Evolutionary conservation across 148 eudicot genomes (phyloP).

Genomic region (Diospyros lotus): DNA sequence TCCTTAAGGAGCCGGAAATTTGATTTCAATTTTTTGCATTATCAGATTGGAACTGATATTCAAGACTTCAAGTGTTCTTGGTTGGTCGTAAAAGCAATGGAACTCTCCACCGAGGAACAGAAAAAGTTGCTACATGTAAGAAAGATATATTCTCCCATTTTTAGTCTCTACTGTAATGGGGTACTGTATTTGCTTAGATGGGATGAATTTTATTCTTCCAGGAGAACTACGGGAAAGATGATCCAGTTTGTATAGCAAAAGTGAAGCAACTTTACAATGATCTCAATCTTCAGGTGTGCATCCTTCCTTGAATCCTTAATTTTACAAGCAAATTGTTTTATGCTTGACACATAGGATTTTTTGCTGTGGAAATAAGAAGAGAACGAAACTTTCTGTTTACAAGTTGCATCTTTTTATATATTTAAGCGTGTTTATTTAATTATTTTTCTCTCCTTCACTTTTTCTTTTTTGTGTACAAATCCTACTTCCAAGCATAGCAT

Average conservation of each 20-base stretch:
- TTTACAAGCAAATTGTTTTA: no score
- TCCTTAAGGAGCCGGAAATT: neutral
- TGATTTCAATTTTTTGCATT: neutral
- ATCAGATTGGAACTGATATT: slow-evolving; percentile 84
- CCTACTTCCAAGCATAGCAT: no score
- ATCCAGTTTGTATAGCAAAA: slow-evolving; percentile 64
- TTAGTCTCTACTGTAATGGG: neutral
- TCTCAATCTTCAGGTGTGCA: slow-evolving; percentile 58
- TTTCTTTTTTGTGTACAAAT: no score
- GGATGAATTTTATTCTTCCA: slow-evolving; percentile 17
- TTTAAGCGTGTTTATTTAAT: no score
- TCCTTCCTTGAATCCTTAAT: no score
- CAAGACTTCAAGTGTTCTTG: slow-evolving; percentile 85
- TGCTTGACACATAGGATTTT: no score
- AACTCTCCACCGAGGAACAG: slow-evolving; percentile 60
- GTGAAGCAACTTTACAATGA: slow-evolving; percentile 65
- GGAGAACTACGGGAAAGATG: slow-evolving; percentile 86
- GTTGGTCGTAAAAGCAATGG: slow-evolving; percentile 77
- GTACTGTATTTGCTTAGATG: neutral
- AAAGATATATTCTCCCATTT: neutral
- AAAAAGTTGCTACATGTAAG: slow-evolving; percentile 58
- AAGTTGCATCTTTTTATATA: no score
- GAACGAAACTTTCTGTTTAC: no score
- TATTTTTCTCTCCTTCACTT: no score
- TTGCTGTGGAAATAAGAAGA: no score